phyloP scores from a whole-genome alignment of 2,329 filamentous ascomycete species.

The Kalmusia sp. region DNA sequence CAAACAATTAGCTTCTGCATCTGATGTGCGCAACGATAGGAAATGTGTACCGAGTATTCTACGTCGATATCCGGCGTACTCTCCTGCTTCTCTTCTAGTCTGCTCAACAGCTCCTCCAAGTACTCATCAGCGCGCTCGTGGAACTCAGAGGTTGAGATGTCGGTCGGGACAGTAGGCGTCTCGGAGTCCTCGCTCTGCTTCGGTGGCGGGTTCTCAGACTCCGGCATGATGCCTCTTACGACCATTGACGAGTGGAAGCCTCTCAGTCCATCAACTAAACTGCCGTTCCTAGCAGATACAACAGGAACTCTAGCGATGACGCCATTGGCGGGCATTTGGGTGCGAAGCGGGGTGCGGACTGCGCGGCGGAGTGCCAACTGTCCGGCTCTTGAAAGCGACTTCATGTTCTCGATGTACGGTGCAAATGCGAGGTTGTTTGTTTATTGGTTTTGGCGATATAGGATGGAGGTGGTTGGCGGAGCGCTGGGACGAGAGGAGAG shows the following conservation, averaged over 20 bases:
- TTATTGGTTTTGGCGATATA: constrained; percentile 3
- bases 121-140: constrained; percentile 79
- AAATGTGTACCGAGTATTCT: constrained; percentile 79
- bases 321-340: constrained; percentile 30
- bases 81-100: constrained; percentile 79
- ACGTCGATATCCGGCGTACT: constrained; percentile 78
- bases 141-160: constrained; percentile 75
- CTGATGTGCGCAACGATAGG: neutral
- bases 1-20: constrained; percentile 9
- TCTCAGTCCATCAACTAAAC: constrained; percentile 17
- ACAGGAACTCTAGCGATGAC: constrained; percentile 30
- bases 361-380: constrained; percentile 29
- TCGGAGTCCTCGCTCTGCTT: constrained; percentile 44
- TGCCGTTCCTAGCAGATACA: constrained; percentile 11
- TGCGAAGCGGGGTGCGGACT: constrained; percentile 26
- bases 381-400: constrained; percentile 30
- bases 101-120: constrained; percentile 65
- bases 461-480: constrained; percentile 9
- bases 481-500: constrained; percentile 12
- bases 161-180: constrained; percentile 61
- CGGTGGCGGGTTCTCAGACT: constrained; percentile 49
- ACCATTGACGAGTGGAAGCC: constrained; percentile 34
- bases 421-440: neutral
- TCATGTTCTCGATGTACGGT: constrained; percentile 24
- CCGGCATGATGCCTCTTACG: constrained; percentile 52